Base-by-base conservation (phyloP, 192 early-diverging fungal species). In the Coemansia javaensis region DNA sequence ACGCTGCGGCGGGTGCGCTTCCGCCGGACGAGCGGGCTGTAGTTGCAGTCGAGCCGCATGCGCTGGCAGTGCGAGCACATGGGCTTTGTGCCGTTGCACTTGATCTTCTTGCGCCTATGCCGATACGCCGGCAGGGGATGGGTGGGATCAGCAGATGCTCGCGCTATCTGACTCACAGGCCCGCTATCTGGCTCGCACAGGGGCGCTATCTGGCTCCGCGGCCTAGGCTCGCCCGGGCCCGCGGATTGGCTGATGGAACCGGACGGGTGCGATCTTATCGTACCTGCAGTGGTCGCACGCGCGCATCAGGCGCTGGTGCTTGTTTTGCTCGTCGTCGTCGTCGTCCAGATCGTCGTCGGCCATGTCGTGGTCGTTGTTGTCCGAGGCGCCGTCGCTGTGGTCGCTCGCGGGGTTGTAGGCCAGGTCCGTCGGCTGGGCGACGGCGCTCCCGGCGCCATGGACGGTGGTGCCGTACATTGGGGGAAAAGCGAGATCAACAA, bases 1-100 rank as follows among this genome's bases (percentile, higher is more conserved):
- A 75, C 51, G 33, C 59, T 75, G 42, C 71, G 71, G 20, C 75
- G 75, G 5, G 56, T 53, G 10, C 75, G 75, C 52, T 77, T 77
- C 51, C 63, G 66, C 55, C 75, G 75, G 25, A 72, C 75, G 21
- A 71, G 52, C 22, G 68, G 68, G 38, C 75, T 77, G 59, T 77
- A 77, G 64, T 77, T 64, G 53, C 75, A 77, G 10, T 41, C 46
- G 6, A 72, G 68, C 56, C 67, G 57, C 66, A 71, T 71, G 13
- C 75, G 63, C 36, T 56, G 53, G 44, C 75, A 77, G 59, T 71
- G 68, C 37, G 59, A 45, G 56, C 75, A 77, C 36, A 48, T 50
- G 8, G 75, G 75, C 64, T 66, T 71, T 38, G 51, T 46, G 36
- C 75, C 75, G 45, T 70, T 71, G 56, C 75, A 77, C 47, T 72